These are phyloP conservation scores for Ustilago trichophora DNA, from an alignment of 1,284 basidiomycete species.

Conservation along the genomic window DNA sequence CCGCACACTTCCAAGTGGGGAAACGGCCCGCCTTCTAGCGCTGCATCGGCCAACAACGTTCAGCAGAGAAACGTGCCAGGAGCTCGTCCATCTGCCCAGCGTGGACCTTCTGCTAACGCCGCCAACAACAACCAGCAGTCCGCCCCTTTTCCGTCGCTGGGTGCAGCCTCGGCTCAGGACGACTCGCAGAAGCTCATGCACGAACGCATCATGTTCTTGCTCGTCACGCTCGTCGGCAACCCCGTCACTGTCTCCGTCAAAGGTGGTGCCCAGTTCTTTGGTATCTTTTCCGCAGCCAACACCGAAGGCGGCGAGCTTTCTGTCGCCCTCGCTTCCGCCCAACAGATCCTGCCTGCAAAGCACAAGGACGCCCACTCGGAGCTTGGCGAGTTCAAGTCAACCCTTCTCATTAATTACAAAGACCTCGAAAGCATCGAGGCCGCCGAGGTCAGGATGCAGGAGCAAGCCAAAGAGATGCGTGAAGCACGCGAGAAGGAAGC, in stretches of 20 bases:
- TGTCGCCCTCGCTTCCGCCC: slow-evolving; percentile 53
- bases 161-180: slow-evolving; percentile 8
- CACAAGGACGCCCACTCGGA: slow-evolving; percentile 12
- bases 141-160: slow-evolving; percentile 31
- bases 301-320: slow-evolving; percentile 50
- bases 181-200: slow-evolving; percentile 48
- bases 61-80: slow-evolving; percentile 17
- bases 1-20: slow-evolving; percentile 36
- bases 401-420: slow-evolving; percentile 49
- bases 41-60: slow-evolving; percentile 4
- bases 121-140: slow-evolving; percentile 17
- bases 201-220: slow-evolving; percentile 52
- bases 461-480: slow-evolving; percentile 49
- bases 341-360: slow-evolving; percentile 44
- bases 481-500: slow-evolving; percentile 45
- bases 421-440: slow-evolving; percentile 54
- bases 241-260: slow-evolving; percentile 55
- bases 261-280: slow-evolving; percentile 53
- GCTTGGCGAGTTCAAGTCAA: slow-evolving; percentile 48
- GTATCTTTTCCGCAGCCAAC: slow-evolving; percentile 56
- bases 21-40: slow-evolving; percentile 29
- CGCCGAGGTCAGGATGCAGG: slow-evolving; percentile 48
- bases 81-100: slow-evolving; percentile 4
- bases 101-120: slow-evolving; percentile 4
- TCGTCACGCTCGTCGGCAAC: slow-evolving; percentile 53